Percentiles rank a stretch among this genome's conserved stretches.
These are phyloP conservation scores for Pelargonium myrrhifolium DNA, from an alignment of 441 rosid genomes.

Conservation along the genomic window DNA sequence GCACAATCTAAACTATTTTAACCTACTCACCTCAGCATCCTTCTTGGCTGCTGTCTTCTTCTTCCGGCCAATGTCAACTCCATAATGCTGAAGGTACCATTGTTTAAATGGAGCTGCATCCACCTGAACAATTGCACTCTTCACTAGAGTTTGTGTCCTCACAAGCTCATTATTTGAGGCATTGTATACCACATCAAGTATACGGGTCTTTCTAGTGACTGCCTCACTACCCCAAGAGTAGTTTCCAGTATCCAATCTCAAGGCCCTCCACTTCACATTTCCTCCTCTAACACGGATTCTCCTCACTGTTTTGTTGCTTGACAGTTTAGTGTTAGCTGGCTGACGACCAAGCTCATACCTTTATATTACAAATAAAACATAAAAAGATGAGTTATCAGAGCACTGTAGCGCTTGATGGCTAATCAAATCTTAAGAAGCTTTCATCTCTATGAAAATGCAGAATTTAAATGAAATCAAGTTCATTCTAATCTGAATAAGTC, in stretches of 20 bases:
- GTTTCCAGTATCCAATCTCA: conserved; percentile 67
- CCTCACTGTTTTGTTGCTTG: conserved; percentile 67
- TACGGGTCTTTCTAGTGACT: conserved; percentile 62
- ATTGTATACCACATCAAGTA: conserved; percentile 70
- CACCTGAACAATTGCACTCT: conserved; percentile 65
- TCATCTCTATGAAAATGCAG: too few species aligned
- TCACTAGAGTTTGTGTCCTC: conserved; percentile 63
- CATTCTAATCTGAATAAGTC: too few species aligned
- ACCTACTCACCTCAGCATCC: conserved; percentile 36
- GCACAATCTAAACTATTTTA: not conserved
- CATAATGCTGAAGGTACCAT: conserved; percentile 64
- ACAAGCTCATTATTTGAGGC: conserved; percentile 76
- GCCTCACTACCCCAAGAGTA: conserved; percentile 78
- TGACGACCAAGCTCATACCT: conserved; percentile 78
- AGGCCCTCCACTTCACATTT: conserved; percentile 68
- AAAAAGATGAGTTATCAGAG: not conserved
- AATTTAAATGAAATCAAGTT: too few species aligned
- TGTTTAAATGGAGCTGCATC: conserved; percentile 74
- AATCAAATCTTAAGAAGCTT: too few species aligned
- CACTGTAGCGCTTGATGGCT: not conserved
- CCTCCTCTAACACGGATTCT: conserved; percentile 69
- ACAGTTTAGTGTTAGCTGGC: conserved; percentile 69
- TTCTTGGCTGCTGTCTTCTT: conserved; percentile 49
- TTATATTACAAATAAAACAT: not conserved
- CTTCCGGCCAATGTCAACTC: conserved; percentile 65